Base-by-base conservation (phyloP, 352 stramenopile species). In the Bremia lactucae region DNA sequence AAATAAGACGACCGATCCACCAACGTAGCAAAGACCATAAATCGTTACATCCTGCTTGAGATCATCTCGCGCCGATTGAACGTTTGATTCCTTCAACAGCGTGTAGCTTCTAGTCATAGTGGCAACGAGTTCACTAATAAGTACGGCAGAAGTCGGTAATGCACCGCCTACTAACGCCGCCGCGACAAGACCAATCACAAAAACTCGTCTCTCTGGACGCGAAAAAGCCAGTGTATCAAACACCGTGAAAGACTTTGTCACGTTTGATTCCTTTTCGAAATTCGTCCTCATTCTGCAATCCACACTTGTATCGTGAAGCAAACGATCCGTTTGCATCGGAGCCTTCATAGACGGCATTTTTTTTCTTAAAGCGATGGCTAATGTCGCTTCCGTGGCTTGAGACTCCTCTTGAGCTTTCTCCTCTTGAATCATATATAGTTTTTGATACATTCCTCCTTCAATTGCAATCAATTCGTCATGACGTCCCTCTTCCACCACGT, bases 21-120 rank as follows among this genome's bases (percentile, higher is more conserved):
- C 33, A 23, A 41, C 20, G 18, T 39, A 39, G 10, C 34, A 39
- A 9, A 39, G 34, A 6, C 34, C 34, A 16, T 39, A 39, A 9
- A 39, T 10, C 34, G 26, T 39, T 3, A 39, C 34, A 23, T 39
- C 34, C 11, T 39, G 34, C 18, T 39, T 36, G 14, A 36, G 13
- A 36, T 19, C 14, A 36, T 36, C 31, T 5, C 19, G 31, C 6
- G 31, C 31, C 19, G 31, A 36, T 36, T 36, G 31, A 10, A 19
- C 14, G 31, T 36, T 36, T 21, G 5, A 36, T 22, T 21, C 31
- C 31, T 36, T 36, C n/a, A 22, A 36, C 14, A 36, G 14, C 31
- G 31, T 21, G 14, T 36, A 36, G 5, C 21, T 36, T 11, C n/a
- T 36, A 0, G 31, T 36, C 31, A 36, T 36, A 11, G 31, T 36